Base-by-base conservation (phyloP, 306 rosid genomes). In the Mimosa pudica region DNA sequence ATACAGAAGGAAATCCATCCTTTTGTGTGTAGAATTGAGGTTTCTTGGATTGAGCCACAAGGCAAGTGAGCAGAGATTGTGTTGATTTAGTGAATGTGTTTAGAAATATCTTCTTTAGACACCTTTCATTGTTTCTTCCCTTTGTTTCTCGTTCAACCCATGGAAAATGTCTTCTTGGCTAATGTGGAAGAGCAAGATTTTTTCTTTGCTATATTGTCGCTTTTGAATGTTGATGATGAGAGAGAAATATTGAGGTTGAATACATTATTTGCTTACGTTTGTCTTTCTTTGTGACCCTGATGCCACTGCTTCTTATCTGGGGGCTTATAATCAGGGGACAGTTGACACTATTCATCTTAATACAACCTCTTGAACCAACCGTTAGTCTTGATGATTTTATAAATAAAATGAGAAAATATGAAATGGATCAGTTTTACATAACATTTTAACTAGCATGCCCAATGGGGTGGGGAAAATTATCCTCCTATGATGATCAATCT, bases 1-100 rank as follows among this genome's bases (percentile, higher is more conserved):
- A 74, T 52, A 65, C 71, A 62, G 74, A 46, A 57, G 82, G 38
- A 32, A 6, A 41, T 20, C 30, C 46, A 33, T 47, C 7, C 60
- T 81, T 71, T 75, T 58, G 33, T 20, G 60, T 77, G 70, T 74
- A 14, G 75, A 47, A 24, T 71, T 60, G 77, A 20, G 73, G 61
- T 9, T 68, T 12, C 35, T 14, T 66, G 8, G 48, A 18, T 69
- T 81, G 17, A 65, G 46, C 46, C 44, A 74, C 20, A n/a, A 17
- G 47, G 36, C 11, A 75, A 54, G 78, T 54, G 57, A 69, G 35
- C 33, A 52, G 48, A n/a, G 35, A 45, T 81, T 48, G 63, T 66
- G 51, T 69, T 70, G 81, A 36, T 71, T 58, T 77, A 46, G 47
- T 55, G 70, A 42, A 75, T 38, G 70, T 64, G 18, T 48, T 79